Base-by-base conservation (phyloP, 129 eudicot species). In the Artemisia annua region DNA sequence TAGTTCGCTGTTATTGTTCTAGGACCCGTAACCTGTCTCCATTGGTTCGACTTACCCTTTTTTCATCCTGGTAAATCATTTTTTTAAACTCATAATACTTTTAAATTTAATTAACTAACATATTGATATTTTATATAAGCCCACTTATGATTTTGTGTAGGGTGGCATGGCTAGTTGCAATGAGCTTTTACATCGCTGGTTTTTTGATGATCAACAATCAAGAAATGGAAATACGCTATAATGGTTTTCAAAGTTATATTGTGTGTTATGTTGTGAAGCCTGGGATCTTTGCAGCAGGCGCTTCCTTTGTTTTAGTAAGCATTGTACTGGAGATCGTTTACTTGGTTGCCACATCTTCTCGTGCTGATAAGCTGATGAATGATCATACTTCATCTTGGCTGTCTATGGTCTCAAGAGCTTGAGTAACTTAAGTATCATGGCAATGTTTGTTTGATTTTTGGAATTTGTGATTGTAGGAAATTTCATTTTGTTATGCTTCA, bases 111-210 rank as follows among this genome's bases (percentile, higher is more conserved):
- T 26, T 26, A 26, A 26, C 28, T 26, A 26, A 26, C 28, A 2
- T 26, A 26, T 3, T 26, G 28, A 26, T 26, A 26, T 26, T 26
- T 3, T 26, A 26, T 26, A 26, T 26, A 26, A 35, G 44, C 44
- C 44, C 7, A 35, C 8, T 35, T 4, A 35, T 35, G 44, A 35
- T 35, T 35, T 35, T 35, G 44, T 1, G 44, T 35, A 35, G 44
- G 44, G 44, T 74, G 70, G 61, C 78, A 32, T 74, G 78, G 71
- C 32, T 74, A 7, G 54, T 24, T 66, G 78, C 78, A 1, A 17
- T 51, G 43, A 30, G 7, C 16, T 74, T 74, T 26, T 74, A 74
- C 22, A 20, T 20, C 1, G 22, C 28, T 35, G 44, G 7, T 35
- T 35, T 35, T 35, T 1, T 35, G 44, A 35, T 35, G 44, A 35